Percentiles rank a stretch among this genome's conserved stretches.
Evolutionary conservation across 1,139 yeast genomes (phyloP).

Genomic region (Candida labiduridarum): DNA sequence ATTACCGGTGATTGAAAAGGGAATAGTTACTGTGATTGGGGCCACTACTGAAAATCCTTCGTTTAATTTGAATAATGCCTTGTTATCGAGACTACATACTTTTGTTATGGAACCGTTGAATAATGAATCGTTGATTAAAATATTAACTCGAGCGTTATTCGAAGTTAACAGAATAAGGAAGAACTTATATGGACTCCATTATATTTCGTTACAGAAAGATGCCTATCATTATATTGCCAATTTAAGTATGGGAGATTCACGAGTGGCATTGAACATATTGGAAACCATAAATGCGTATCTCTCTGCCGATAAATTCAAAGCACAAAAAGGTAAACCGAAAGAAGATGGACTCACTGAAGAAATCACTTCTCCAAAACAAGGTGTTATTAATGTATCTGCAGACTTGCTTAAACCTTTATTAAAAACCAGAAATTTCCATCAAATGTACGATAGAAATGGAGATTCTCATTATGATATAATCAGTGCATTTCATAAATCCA

Average conservation of each 20-base stretch:
- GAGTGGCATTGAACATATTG: slow-evolving; percentile 76
- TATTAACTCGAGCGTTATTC: slow-evolving; percentile 64
- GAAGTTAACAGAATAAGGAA: slow-evolving; percentile 62
- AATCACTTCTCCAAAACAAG: slow-evolving; percentile 19
- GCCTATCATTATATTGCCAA: slow-evolving; percentile 72
- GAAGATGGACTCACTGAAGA: slow-evolving; percentile 18
- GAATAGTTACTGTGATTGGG: slow-evolving; percentile 72
- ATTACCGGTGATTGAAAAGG: slow-evolving; percentile 71
- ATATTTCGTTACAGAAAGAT: slow-evolving; percentile 55
- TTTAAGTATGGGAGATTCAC: slow-evolving; percentile 86
- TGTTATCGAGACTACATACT: slow-evolving; percentile 85
- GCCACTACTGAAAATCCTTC: slow-evolving; percentile 99
- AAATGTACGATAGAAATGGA: slow-evolving; percentile 82
- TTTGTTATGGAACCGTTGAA: slow-evolving; percentile 73
- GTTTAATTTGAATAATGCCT: slow-evolving; percentile 83
- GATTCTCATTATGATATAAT: slow-evolving; percentile 94
- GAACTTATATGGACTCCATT: slow-evolving; percentile 36
- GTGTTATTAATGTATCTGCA: slow-evolving; percentile 34
- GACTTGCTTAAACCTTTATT: slow-evolving; percentile 44
- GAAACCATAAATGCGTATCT: slow-evolving; percentile 53
- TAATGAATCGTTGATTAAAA: slow-evolving; percentile 54
- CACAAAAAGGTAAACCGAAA: slow-evolving; percentile 1
- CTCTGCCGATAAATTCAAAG: slow-evolving; percentile 34
- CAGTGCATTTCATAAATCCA: slow-evolving; percentile 89
- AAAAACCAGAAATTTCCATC: slow-evolving; percentile 47